phyloP scores from a whole-genome alignment of 495 filamentous ascomycete species.

The Penicillium manginii region DNA sequence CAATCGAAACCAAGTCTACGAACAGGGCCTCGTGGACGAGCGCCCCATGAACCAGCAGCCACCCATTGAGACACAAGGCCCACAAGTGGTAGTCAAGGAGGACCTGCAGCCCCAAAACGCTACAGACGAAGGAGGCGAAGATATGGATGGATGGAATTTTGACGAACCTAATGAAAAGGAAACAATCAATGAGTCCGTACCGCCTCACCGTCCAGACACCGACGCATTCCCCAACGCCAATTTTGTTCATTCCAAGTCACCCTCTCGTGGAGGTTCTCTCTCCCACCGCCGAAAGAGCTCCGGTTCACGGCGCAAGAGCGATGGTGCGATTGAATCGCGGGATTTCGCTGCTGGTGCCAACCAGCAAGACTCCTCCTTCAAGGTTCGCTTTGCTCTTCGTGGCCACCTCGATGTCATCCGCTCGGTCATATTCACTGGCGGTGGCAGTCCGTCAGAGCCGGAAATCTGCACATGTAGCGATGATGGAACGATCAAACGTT shows the following conservation, averaged over 20 bases:
- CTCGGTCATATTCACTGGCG: constrained; percentile 93
- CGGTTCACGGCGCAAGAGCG: constrained; percentile 64
- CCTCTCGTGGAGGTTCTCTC: constrained; percentile 63
- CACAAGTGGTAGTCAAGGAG: constrained; percentile 46
- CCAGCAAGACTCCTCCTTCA: constrained; percentile 69
- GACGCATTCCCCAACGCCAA: constrained; percentile 86
- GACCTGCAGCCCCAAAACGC: constrained; percentile 32
- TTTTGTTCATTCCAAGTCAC: constrained; percentile 74
- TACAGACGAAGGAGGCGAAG: constrained; percentile 47
- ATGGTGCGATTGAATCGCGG: constrained; percentile 51
- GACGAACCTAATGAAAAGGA: constrained; percentile 62
- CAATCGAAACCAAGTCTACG: constrained; percentile 38
- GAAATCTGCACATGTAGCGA: constrained; percentile 97
- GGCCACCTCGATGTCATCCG: constrained; percentile 94
- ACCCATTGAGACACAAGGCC: constrained; percentile 58
- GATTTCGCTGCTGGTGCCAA: constrained; percentile 39
- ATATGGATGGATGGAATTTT: constrained; percentile 90
- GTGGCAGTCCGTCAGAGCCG: constrained; percentile 89
- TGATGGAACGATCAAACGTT: constrained; percentile 92
- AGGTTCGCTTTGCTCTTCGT: constrained; percentile 87
- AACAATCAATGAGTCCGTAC: constrained; percentile 53
- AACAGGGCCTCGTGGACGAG: constrained; percentile 56
- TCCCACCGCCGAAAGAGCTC: constrained; percentile 85
- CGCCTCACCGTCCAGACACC: constrained; percentile 72
- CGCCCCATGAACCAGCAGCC: constrained; percentile 59